Evolutionary conservation across 140 eudicot species (phyloP), one percentile per base, ranked within the genome.

Genomic region (Oenanthe javanica): DNA sequence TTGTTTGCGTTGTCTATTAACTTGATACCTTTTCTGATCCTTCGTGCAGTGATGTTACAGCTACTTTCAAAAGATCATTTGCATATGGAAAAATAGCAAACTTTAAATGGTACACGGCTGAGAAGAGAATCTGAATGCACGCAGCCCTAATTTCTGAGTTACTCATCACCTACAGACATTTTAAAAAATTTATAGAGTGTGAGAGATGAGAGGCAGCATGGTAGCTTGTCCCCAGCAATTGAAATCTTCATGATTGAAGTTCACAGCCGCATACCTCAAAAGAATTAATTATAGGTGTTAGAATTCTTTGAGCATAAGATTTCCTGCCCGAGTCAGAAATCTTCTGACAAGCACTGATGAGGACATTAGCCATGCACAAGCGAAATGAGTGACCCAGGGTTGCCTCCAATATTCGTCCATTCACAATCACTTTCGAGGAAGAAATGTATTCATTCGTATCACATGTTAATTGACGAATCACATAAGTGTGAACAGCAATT

Each of bases 301-400:
- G 75, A 82, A 82, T 81, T 84, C 84, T 90, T 81, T 9, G 79
- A 76, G 84, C 90, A 79, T 89, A 90, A 16, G 90, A 59, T 86
- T 80, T 89, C 87, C 87, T 90, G 78, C 91, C 87, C 23, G 89
- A 66, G 70, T 84, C 87, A 42, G 96, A 83, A n/a, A 94, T 85
- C 90, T 94, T 94, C 83, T 90, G 94, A 82, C 94, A 94, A 75
- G 93, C 92, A 75, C 98, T 94, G 79, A 94, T 90, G 82, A 94
- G 97, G 40, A 87, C 97, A 87, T 94, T 94, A 51, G 98, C 97
- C 97, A 94, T 91, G 91, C 98, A 94, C 63, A 90, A 67, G 51
- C 93, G 93, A 86, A 86, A 90, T 5, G 96, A 82, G 69, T 81
- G 85, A 2, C 85, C 74, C 64, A 50, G 64, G 21, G 77, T 77